Conservation (phyloP, 2,329 filamentous ascomycete species). For the Cercospora beticola region DNA sequence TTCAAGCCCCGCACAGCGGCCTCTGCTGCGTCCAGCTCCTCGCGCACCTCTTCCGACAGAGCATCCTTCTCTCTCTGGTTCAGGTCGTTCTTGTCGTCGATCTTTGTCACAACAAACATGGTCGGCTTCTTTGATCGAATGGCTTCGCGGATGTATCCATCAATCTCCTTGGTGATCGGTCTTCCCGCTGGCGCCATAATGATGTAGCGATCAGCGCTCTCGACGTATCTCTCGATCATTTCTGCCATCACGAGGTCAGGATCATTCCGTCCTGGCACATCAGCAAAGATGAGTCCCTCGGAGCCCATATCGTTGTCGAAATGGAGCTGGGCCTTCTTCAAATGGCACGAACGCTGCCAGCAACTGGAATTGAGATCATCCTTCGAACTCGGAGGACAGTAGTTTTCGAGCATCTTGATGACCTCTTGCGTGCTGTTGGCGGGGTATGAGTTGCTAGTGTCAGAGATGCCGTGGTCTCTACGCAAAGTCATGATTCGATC, state of each 20-base stretch:
- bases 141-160: neutral
- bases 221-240: neutral
- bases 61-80: neutral
- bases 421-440: too few relatives aligned
- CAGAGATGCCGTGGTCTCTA: too few relatives aligned
- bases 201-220: neutral
- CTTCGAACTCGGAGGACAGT: neutral
- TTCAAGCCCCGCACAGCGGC: too few relatives aligned
- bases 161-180: neutral
- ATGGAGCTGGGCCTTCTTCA: slow-evolving; percentile 13
- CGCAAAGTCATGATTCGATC: too few relatives aligned
- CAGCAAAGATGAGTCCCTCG: slow-evolving; percentile 22
- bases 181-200: neutral
- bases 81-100: slow-evolving; percentile 1
- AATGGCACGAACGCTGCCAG: slow-evolving; percentile 11
- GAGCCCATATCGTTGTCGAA: slow-evolving; percentile 20
- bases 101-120: neutral
- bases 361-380: slow-evolving; percentile 2
- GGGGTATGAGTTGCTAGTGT: too few relatives aligned
- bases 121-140: neutral
- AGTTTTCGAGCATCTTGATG: too few relatives aligned
- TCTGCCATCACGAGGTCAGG: neutral
- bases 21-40: too few relatives aligned
- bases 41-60: too few relatives aligned
- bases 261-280: slow-evolving; percentile 23